phyloP scores from a whole-genome alignment of 495 filamentous ascomycete species.

The Penicillium paradoxum region DNA sequence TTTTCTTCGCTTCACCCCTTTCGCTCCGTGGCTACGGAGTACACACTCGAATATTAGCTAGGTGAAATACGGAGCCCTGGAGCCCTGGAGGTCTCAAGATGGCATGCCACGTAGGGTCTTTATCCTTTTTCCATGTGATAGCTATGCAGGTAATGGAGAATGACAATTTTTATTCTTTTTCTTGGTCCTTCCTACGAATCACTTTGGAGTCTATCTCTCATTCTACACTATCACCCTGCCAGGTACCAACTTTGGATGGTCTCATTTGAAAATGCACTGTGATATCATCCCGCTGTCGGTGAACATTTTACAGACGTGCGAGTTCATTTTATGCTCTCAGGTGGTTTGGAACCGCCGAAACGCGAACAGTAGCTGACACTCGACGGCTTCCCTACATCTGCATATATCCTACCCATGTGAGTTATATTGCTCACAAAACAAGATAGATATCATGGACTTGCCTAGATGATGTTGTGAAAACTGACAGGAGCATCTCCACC shows the following conservation, averaged over 20 bases:
- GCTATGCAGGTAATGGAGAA: constrained; percentile 19
- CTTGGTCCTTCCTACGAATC: background rate
- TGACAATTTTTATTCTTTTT: constrained; percentile 7
- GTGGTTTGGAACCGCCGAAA: background rate
- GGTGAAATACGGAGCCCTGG: background rate
- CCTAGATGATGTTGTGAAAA: too few relatives aligned
- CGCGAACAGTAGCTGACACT: too few relatives aligned
- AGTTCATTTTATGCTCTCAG: background rate
- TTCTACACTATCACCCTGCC: constrained; percentile 8
- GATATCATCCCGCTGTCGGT: constrained; percentile 14
- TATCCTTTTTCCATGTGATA: constrained; percentile 3
- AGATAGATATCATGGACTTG: too few relatives aligned
- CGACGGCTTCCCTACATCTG: too few relatives aligned
- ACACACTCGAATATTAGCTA: background rate
- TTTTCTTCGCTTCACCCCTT: background rate
- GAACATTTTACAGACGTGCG: background rate
- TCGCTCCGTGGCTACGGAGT: background rate
- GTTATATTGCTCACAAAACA: background rate
- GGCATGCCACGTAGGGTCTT: background rate
- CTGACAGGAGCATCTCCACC: background rate
- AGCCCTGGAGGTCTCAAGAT: background rate
- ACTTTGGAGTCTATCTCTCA: background rate
- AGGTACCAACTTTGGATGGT: constrained; percentile 13
- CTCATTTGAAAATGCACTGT: constrained; percentile 17
- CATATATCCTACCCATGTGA: too few relatives aligned